phyloP scores from a whole-genome alignment of 345 rosid genomes.

The Clarkia xantiana region DNA sequence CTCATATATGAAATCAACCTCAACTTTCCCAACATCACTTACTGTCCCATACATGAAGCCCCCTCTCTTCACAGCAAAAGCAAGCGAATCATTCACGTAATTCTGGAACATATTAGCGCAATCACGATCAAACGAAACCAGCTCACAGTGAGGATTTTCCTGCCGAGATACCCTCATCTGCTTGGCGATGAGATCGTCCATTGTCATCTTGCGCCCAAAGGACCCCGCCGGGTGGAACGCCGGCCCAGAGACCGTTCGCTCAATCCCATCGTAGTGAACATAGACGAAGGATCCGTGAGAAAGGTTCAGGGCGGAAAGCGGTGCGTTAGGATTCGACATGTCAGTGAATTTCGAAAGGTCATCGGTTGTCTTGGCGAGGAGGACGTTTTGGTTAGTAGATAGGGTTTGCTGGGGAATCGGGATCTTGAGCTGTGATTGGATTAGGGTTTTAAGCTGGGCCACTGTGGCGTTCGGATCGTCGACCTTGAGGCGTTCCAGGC shows the following conservation, averaged over 20 bases:
- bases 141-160: conserved; percentile 67
- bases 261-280: conserved; percentile 56
- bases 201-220: conserved; percentile 94
- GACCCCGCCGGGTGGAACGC: conserved; percentile 68
- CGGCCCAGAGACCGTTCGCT: conserved; percentile 49
- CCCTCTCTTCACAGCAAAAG: conserved; percentile 73
- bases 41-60: conserved; percentile 92
- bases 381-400: conserved; percentile 58
- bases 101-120: conserved; percentile 69
- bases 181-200: conserved; percentile 77
- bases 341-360: conserved; percentile 46
- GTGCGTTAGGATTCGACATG: conserved; percentile 45
- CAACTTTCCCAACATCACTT: conserved; percentile 55
- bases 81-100: conserved; percentile 59
- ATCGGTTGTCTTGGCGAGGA: conserved; percentile 46
- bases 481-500: conserved; percentile 64
- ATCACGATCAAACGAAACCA: conserved; percentile 76
- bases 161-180: conserved; percentile 82
- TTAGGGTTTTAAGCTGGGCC: conserved; percentile 56
- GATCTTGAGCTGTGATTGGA: conserved; percentile 69
- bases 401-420: conserved; percentile 62
- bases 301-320: conserved; percentile 45
- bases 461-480: conserved; percentile 39
- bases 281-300: conserved; percentile 66
- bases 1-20: conserved; percentile 85